Conservation (phyloP, 2,329 filamentous ascomycete species). For the Clonostachys rhizophaga region DNA sequence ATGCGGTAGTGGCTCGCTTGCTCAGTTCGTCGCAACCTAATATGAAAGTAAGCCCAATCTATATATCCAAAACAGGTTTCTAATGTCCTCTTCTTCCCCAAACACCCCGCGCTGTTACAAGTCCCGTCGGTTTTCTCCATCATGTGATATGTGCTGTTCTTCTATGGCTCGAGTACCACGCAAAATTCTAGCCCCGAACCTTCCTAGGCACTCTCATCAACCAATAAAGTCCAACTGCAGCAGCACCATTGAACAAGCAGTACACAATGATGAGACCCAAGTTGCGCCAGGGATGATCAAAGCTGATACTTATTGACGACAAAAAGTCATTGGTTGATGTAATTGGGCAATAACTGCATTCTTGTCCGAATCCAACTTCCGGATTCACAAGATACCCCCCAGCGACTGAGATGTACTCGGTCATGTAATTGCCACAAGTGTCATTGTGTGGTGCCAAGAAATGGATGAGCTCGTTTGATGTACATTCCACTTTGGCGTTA, state of each 20-base stretch:
- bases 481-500: slow-evolving; percentile 54
- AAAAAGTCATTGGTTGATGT: slow-evolving; percentile 40
- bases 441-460: slow-evolving; percentile 51
- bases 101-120: too few relatives aligned
- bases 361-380: background rate
- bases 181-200: too few relatives aligned
- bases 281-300: slow-evolving; percentile 55
- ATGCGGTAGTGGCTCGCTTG: too few relatives aligned
- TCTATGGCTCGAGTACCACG: too few relatives aligned
- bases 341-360: slow-evolving; percentile 48
- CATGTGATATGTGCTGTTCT: too few relatives aligned
- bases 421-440: slow-evolving; percentile 54
- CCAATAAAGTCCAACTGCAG: slow-evolving; percentile 31
- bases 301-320: slow-evolving; percentile 36
- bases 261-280: slow-evolving; percentile 52
- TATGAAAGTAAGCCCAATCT: too few relatives aligned
- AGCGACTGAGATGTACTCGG: slow-evolving; percentile 29
- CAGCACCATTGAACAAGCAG: slow-evolving; percentile 44
- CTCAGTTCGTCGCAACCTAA: too few relatives aligned
- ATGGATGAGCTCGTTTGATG: slow-evolving; percentile 56
- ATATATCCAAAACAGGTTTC: too few relatives aligned
- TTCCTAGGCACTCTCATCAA: slow-evolving; percentile 1
- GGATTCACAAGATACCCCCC: slow-evolving; percentile 40
- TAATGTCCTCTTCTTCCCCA: too few relatives aligned
- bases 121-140: too few relatives aligned